Evolutionary conservation across 1,284 basidiomycete genomes (phyloP).

Genomic region (Sporisorium iseilematis-ciliati): DNA sequence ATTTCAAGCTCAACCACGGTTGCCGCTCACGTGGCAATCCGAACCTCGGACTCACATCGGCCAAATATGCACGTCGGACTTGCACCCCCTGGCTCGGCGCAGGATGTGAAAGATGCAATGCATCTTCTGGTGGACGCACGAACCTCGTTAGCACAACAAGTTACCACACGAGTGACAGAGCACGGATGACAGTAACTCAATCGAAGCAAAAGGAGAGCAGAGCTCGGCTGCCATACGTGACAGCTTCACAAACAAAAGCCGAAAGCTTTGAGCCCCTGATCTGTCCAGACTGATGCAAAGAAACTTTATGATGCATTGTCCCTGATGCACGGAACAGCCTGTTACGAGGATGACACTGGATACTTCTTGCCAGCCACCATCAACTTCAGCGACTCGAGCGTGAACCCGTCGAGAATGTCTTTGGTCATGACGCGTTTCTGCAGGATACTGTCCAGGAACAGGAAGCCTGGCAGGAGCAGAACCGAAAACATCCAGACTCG

Average conservation of each 20-base stretch:
- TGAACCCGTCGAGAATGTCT: constrained; percentile 34
- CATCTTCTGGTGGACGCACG: neutral
- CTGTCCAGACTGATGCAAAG: too few relatives aligned
- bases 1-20: neutral
- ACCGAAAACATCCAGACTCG: constrained; percentile 36
- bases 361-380: constrained; percentile 42
- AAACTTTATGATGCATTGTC: constrained; percentile 20
- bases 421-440: constrained; percentile 29
- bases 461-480: constrained; percentile 20
- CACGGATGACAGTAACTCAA: too few relatives aligned
- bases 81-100: neutral
- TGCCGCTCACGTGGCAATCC: constrained; percentile 1
- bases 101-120: neutral
- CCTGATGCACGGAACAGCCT: neutral
- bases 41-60: neutral
- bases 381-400: constrained; percentile 8
- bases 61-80: constrained; percentile 2
- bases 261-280: too few relatives aligned
- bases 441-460: constrained; percentile 38
- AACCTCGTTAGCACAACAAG: too few relatives aligned
- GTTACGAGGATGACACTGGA: constrained; percentile 2
- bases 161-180: too few relatives aligned
- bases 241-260: constrained; percentile 2
- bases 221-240: neutral
- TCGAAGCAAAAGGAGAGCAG: neutral